Conservation (phyloP, 2,329 filamentous ascomycete genomes). For the Xenoacremonium recifei region DNA sequence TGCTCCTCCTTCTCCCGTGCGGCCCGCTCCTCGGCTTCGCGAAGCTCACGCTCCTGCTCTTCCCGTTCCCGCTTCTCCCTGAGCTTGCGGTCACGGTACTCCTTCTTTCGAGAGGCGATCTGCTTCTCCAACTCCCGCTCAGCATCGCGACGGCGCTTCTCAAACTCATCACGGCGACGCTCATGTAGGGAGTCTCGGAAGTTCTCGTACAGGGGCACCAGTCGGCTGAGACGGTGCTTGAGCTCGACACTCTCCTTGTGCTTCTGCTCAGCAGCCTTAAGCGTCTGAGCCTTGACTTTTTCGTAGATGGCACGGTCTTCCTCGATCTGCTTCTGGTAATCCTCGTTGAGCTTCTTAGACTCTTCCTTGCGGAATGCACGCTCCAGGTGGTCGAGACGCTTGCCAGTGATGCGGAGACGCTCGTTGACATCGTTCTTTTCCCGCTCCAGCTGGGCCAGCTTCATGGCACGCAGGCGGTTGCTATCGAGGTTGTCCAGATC, state of each 20-base stretch:
- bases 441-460: slow-evolving; percentile 91
- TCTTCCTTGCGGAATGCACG: slow-evolving; percentile 96
- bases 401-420: slow-evolving; percentile 85
- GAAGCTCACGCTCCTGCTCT: slow-evolving; percentile 73
- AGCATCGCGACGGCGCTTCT: slow-evolving; percentile 86
- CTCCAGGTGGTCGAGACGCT: slow-evolving; percentile 95
- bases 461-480: slow-evolving; percentile 88
- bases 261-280: slow-evolving; percentile 79
- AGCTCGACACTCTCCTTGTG: slow-evolving; percentile 90
- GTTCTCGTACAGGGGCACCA: slow-evolving; percentile 79
- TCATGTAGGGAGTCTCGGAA: slow-evolving; percentile 83
- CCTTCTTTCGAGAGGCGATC: slow-evolving; percentile 83
- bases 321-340: slow-evolving; percentile 82
- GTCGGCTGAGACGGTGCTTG: slow-evolving; percentile 84
- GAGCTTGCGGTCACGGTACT: slow-evolving; percentile 78
- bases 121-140: slow-evolving; percentile 92
- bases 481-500: slow-evolving; percentile 85
- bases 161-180: slow-evolving; percentile 90
- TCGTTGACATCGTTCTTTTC: slow-evolving; percentile 97
- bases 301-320: slow-evolving; percentile 79
- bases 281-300: slow-evolving; percentile 70
- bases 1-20: slow-evolving; percentile 84
- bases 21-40: slow-evolving; percentile 83
- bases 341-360: slow-evolving; percentile 81
- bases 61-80: slow-evolving; percentile 83